These are phyloP conservation scores for Tarenaya hassleriana DNA, from an alignment of 345 rosid genomes.

Conservation along the genomic window DNA sequence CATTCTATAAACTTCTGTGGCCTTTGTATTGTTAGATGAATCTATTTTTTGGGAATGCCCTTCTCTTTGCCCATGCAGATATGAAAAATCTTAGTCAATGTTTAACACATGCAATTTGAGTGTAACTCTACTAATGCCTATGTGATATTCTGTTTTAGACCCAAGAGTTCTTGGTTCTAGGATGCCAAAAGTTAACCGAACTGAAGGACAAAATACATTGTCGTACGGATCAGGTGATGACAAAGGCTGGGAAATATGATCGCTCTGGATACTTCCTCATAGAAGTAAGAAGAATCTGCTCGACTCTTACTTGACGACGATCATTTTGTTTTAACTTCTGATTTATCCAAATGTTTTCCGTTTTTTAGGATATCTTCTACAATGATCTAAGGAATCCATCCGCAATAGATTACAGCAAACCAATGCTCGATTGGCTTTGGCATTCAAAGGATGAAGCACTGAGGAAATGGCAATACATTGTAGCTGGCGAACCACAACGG, in stretches of 20 bases:
- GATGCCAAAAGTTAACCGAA: constrained; percentile 60
- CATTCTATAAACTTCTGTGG: constrained; percentile 3
- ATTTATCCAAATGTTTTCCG: constrained; percentile 13
- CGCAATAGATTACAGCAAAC: constrained; percentile 60
- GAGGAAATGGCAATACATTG: constrained; percentile 59
- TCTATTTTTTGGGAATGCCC: background rate
- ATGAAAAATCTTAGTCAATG: constrained; percentile 1
- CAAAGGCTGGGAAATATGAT: constrained; percentile 55
- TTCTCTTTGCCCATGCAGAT: too few species aligned
- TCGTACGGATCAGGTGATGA: constrained; percentile 66
- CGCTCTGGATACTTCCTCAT: constrained; percentile 89
- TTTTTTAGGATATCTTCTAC: constrained; percentile 57
- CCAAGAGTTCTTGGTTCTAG: constrained; percentile 83
- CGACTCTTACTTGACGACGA: constrained; percentile 1
- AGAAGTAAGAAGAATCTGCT: constrained; percentile 44
- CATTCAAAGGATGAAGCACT: constrained; percentile 64
- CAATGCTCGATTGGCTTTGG: constrained; percentile 67
- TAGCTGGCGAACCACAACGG: constrained; percentile 48
- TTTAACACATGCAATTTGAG: background rate
- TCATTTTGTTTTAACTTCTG: background rate
- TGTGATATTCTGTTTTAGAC: constrained; percentile 34
- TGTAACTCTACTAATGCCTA: constrained; percentile 3
- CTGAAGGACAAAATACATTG: constrained; percentile 78
- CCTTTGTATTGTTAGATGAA: background rate
- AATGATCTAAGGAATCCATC: constrained; percentile 70